Base-by-base conservation (phyloP, 495 filamentous ascomycete species). In the Daldinia caldariorum region DNA sequence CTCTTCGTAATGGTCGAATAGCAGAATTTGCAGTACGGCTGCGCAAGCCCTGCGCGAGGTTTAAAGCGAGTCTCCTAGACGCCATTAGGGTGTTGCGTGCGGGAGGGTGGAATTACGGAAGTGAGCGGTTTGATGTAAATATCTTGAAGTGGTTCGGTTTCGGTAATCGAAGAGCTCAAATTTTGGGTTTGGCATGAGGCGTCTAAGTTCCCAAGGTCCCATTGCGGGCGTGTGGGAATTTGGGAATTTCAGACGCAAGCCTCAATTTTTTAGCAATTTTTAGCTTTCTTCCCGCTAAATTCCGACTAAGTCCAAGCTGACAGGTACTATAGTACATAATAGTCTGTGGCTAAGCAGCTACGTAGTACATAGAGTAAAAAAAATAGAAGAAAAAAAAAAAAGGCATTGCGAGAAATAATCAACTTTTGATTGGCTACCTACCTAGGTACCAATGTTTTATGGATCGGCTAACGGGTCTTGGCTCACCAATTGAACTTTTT, bases 21-120 rank as follows among this genome's bases (percentile, higher is more conserved):
- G 90, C 83, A 76, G 89, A 87, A 79, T 93, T 83, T 77, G 90
- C 90, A 78, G 90, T 87, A 79, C 91, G 91, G 83, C 82, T 91
- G 83, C 92, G 92, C 82, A 96, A 85, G 83, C 90, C 90, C 86
- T 92, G 89, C 81, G 93, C 87, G 72, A 97, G 86, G 84, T 91
- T 94, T 73, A 93, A 85, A 79, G 94, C 93, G 81, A 97, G 87
- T 86, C 92, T 91, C 87, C 92, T 87, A 79, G 94, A 97, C 85
- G 94, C 94, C 94, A 97, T 97, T 85, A 64, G 60, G 67, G 64
- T 85, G 79, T 76, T 71, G 73, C 76, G 77, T 78, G 31, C 76
- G 73, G 75, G 68, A 63, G 63, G 69, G 74, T 67, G 41, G 39
- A 57, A 58, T 69, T 34, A 45, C 31, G 51, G 31, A 18, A 71